Evolutionary conservation across 257 asterid species (phyloP), one percentile per base, ranked within the genome.

Genomic region (Eustoma russellianum): DNA sequence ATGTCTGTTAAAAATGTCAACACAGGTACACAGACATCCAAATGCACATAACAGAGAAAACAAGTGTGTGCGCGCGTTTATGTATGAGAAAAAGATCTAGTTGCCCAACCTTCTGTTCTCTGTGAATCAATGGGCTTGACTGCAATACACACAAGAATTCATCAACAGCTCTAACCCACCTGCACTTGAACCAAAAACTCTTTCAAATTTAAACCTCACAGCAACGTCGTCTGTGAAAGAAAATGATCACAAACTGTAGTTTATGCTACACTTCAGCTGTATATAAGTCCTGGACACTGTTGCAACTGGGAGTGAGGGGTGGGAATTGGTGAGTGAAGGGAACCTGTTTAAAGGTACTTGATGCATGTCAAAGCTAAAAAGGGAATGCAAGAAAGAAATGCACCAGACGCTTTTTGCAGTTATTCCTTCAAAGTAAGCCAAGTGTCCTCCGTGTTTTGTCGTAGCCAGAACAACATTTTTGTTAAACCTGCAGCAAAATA

Each of bases 111-210:
- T 61, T 75, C 52, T 67, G 73, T 62, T 69, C 68, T 53, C 59
- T 67, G 63, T 60, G 76, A 56, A 74, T 76, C 64, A 68, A 56
- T 59, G 86, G 74, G 68, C 79, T 83, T 64, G 80, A 77, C 52
- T 62, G 79, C 78, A 88, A 67, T 62, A 71, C 81, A 52, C 66
- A 62, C 48, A 78, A 66, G 70, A 78, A 88, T 61, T 88, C 97
- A 41, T 82, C 87, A 45, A 88, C 86, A 15, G 97, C 95, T 64
- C 88, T 88, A 52, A 84, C 97, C 95, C 95, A 87, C 94, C 96
- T 83, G 62, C 67, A 70, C 59, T 48, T n/a, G 41, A 66, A 11
- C 55, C 8, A 45, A 50, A 38, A 38, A 11, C 12, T 38, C 43
- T 1, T 8, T 38, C 43, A 38, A 38, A 38, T 38, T 8, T 38